Evolutionary conservation across 805 yeast species (phyloP).

Genomic region (Teunomyces panamensis): DNA sequence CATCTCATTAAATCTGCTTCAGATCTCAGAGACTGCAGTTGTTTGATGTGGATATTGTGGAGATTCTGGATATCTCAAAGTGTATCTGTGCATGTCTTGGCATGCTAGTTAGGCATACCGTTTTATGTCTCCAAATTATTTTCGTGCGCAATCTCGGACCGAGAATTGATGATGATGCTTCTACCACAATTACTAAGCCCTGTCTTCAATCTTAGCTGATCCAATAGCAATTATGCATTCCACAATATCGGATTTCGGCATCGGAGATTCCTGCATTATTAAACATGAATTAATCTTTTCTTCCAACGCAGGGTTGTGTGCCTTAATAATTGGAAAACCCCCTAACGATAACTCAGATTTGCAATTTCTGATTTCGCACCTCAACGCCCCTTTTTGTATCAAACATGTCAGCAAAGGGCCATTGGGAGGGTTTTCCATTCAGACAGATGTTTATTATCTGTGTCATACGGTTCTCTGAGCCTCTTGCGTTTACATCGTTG

Average conservation of each 20-base stretch:
- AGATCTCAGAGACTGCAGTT: too few species aligned
- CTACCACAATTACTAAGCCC: not conserved
- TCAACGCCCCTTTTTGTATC: not conserved
- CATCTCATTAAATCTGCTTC: too few species aligned
- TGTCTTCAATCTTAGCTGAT: not conserved
- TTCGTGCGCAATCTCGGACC: not conserved
- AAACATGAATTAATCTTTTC: too few species aligned
- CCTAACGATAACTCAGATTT: not conserved
- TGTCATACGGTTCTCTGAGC: conserved; percentile 13
- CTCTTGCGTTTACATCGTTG: conserved; percentile 12
- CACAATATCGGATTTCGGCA: not conserved
- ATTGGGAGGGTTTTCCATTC: conserved; percentile 18
- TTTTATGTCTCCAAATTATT: not conserved
- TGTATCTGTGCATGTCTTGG: not conserved
- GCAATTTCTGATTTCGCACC: not conserved
- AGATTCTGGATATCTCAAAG: not conserved
- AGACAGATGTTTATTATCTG: conserved; percentile 21
- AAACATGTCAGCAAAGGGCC: conserved; percentile 10
- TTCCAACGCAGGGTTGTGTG: too few species aligned
- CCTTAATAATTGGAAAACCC: too few species aligned
- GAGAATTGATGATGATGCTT: not conserved
- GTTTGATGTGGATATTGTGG: too few species aligned
- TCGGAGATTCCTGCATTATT: not conserved
- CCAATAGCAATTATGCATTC: not conserved
- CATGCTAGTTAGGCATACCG: not conserved